phyloP scores from a whole-genome alignment of 768 basidiomycete species.

The Hydnomerulius pinastri region DNA sequence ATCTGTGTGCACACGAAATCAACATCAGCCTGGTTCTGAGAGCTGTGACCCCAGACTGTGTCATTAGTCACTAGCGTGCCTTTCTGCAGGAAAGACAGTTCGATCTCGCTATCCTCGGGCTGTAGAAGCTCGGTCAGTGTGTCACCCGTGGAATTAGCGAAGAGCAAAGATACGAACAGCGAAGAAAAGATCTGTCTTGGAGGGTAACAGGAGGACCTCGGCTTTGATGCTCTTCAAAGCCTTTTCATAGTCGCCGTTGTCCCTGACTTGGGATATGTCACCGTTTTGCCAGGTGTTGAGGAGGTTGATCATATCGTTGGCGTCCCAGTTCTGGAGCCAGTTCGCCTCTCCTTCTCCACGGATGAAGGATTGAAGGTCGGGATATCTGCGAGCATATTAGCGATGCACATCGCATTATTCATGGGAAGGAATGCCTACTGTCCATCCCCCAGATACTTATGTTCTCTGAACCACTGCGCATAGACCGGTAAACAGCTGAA shows the following conservation, averaged over 20 bases:
- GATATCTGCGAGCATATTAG: constrained; percentile 35
- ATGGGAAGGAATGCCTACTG: constrained; percentile 25
- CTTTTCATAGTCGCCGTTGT: constrained; percentile 44
- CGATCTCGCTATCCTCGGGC: constrained; percentile 55
- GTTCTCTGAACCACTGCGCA: constrained; percentile 53
- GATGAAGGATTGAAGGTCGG: constrained; percentile 48
- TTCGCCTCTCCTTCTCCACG: constrained; percentile 50
- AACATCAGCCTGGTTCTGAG: constrained; percentile 6
- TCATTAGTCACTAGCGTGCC: constrained; percentile 45
- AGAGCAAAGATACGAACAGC: constrained; percentile 33
- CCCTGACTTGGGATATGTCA: constrained; percentile 47
- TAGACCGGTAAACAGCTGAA: constrained; percentile 39
- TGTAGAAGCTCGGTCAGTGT: constrained; percentile 16
- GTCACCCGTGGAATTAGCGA: too few relatives aligned
- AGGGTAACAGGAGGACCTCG: constrained; percentile 55
- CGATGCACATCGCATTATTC: not conserved
- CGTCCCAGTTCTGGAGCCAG: constrained; percentile 49
- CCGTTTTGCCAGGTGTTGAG: constrained; percentile 52
- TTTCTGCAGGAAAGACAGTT: constrained; percentile 42
- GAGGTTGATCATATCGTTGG: constrained; percentile 54
- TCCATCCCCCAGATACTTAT: constrained; percentile 43
- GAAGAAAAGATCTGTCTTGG: constrained; percentile 59
- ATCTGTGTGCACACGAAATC: constrained; percentile 12
- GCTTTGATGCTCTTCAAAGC: constrained; percentile 47
- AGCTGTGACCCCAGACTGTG: constrained; percentile 30